These are phyloP conservation scores for Scutellaria galericulata DNA, from an alignment of 257 asterid species.

Conservation along the genomic window DNA sequence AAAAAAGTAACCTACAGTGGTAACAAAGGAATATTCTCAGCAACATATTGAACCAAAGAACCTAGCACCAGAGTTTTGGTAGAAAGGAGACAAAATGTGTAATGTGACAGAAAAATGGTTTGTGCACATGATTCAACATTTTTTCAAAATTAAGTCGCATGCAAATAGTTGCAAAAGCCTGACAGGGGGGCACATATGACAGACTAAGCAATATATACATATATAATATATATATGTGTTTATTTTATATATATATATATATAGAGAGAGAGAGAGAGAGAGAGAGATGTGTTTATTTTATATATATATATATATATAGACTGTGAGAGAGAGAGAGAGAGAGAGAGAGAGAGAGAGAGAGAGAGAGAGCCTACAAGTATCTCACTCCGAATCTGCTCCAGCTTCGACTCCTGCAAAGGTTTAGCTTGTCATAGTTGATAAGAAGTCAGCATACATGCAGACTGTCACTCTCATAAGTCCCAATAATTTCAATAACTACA, in stretches of 20 bases:
- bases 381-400: slow-evolving; percentile 67
- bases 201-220: background rate
- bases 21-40: background rate
- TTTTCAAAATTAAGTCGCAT: slow-evolving; percentile 10
- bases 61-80: slow-evolving; percentile 3
- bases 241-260: too few species aligned
- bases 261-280: too few species aligned
- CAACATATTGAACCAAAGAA: slow-evolving; percentile 6
- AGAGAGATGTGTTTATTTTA: too few species aligned
- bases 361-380: slow-evolving; percentile 61
- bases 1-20: slow-evolving; percentile 7
- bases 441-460: slow-evolving; percentile 26
- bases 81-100: background rate
- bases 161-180: background rate
- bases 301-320: background rate
- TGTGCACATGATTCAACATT: background rate
- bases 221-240: background rate
- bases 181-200: background rate
- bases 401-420: slow-evolving; percentile 77
- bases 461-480: slow-evolving; percentile 13
- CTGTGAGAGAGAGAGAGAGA: too few species aligned
- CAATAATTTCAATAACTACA: slow-evolving; percentile 10
- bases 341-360: slow-evolving; percentile 34
- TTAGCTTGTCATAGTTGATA: slow-evolving; percentile 31
- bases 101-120: background rate